Evolutionary conservation across 805 yeast genomes (phyloP), one percentile per base, ranked within the genome.

Genomic region (Candida argentea): DNA sequence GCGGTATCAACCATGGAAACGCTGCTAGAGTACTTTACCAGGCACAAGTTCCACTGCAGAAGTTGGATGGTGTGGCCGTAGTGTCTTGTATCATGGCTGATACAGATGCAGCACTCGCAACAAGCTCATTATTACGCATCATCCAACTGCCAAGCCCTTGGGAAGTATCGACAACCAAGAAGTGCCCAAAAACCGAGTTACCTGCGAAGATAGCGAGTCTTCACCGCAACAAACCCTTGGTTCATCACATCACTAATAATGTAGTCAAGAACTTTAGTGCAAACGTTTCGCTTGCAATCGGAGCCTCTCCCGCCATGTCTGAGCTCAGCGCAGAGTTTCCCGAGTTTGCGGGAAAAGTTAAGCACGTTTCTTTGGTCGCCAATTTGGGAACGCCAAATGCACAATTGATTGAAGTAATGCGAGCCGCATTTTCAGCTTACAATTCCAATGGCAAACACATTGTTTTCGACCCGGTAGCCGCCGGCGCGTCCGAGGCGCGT

Each of bases 181-280:
- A 22, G 2, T 6, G 9, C 8, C n/a, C 13, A 8, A 6, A 6
- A 9, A 22, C 20, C 4, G n/a, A 6, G 4, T 26, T 26, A 14
- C 5, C 6, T n/a, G 25, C 14, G 10, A 12, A 46, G 13, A 28
- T 32, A 5, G 26, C 29, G 4, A 37, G 40, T 3, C 46, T 55
- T 4, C 55, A 9, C 30, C 6, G 31, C 9, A 37, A 38, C 0
- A 55, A 59, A 4, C 93, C 94, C 0, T 51, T 86, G 38, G 76
- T 84, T 5, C 95, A 87, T 44, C 94, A 86, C 42, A 77, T 87
- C 33, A 86, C 95, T 13, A 86, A 86, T 45, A 69, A 67, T 31
- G 95, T 87, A n/a, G 95, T 82, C 16, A 82, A 82, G 44, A 81
- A 83, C 48, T 74, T 83, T 46, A 78, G 86, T 33, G 95, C 96